Evolutionary conservation across 495 filamentous ascomycete species (phyloP).

Genomic region (Aeminium ludgeri): DNA sequence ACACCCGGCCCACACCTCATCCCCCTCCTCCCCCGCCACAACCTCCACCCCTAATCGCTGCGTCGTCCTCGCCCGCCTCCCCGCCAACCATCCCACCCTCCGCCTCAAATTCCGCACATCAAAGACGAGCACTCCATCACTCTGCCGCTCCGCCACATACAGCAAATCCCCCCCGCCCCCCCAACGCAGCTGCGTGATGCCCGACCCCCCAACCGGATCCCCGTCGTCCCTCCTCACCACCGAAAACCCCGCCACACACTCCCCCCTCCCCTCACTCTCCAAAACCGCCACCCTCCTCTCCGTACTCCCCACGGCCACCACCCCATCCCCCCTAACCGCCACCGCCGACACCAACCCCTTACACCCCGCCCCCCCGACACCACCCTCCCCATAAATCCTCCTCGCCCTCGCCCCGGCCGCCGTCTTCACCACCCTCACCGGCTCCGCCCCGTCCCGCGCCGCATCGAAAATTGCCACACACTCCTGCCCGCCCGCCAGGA

Average conservation of each 20-base stretch:
- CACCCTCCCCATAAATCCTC: conserved; percentile 48
- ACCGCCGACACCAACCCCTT: conserved; percentile 67
- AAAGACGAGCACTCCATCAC: conserved; percentile 58
- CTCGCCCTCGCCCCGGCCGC: conserved; percentile 51
- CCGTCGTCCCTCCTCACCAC: conserved; percentile 29
- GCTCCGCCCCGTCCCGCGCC: conserved; percentile 44
- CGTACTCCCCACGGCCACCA: conserved; percentile 74
- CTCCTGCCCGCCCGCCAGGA: conserved; percentile 58
- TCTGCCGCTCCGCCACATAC: conserved; percentile 68
- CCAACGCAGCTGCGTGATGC: conserved; percentile 53
- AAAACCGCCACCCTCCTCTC: conserved; percentile 63
- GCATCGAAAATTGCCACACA: conserved; percentile 67
- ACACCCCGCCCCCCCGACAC: conserved; percentile 50
- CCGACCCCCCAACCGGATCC: conserved; percentile 39
- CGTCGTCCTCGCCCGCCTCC: conserved; percentile 53
- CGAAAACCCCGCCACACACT: conserved; percentile 50
- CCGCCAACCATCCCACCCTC: conserved; percentile 50
- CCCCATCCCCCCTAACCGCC: conserved; percentile 29
- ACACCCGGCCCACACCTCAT: conserved; percentile 74
- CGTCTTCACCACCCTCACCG: conserved; percentile 46
- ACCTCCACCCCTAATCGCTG: conserved; percentile 69
- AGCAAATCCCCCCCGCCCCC: conserved; percentile 77
- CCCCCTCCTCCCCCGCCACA: conserved; percentile 30
- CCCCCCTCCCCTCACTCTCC: conserved; percentile 46
- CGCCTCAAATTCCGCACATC: conserved; percentile 61